Evolutionary conservation across 345 rosid species (phyloP).

Genomic region (Microthlaspi erraticum): DNA sequence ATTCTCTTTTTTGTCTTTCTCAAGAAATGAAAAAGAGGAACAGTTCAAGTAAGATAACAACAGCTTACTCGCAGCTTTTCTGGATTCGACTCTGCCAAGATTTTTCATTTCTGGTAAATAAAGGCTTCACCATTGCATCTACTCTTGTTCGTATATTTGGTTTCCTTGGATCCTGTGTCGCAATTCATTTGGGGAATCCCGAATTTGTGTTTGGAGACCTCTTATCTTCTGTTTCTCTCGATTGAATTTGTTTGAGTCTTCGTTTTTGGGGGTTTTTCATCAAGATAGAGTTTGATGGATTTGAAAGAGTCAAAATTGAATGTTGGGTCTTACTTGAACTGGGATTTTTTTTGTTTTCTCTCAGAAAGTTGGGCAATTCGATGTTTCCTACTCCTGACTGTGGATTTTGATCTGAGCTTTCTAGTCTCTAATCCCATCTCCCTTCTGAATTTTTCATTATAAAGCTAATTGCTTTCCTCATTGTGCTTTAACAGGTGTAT

Average conservation of each 20-base stretch:
- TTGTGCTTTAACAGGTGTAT: constrained; percentile 29
- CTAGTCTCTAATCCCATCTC: background rate
- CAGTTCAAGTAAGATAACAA: constrained; percentile 1
- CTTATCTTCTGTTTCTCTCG: background rate
- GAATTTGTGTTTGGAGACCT: background rate
- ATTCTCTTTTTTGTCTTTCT: background rate
- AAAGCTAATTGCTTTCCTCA: constrained; percentile 10
- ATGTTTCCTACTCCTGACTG: background rate
- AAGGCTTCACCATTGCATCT: background rate
- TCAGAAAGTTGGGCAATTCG: constrained; percentile 1
- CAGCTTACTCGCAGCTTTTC: constrained; percentile 10
- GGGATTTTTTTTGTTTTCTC: constrained; percentile 11
- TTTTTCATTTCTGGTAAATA: constrained; percentile 27
- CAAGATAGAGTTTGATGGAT: constrained; percentile 27
- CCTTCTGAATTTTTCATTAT: background rate
- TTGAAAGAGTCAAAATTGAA: constrained; percentile 29
- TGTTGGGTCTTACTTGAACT: constrained; percentile 34
- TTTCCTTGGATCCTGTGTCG: background rate
- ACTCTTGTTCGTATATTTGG: constrained; percentile 2
- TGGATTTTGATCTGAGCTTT: background rate
- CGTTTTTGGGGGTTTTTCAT: background rate
- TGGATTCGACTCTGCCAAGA: background rate
- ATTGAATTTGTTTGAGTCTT: background rate
- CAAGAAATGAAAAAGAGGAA: constrained; percentile 11
- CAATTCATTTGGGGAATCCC: background rate